Base-by-base conservation (phyloP, 2,329 filamentous ascomycete genomes). In the Colletotrichum scovillei region DNA sequence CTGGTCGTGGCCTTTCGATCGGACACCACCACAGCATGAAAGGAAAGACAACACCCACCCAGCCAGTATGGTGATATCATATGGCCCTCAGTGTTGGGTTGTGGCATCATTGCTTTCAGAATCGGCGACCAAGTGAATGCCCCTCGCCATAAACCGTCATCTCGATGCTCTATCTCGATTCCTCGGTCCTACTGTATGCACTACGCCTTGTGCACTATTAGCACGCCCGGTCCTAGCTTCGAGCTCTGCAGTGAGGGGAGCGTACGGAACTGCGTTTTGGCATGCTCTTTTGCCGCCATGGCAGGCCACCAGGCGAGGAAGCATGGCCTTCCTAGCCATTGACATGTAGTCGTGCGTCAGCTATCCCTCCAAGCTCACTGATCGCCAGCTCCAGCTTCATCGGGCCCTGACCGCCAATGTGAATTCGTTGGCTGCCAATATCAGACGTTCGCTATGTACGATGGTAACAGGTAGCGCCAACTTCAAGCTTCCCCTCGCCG, bases 401-500 rank as follows among this genome's bases (percentile, higher is more conserved):
- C 30, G 14, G 38, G 52, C 19, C 65, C 42, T 63, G 69, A 68
- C 65, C 65, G 65, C 58, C 53, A 46, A 57, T 42, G 42, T 30
- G n/a, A 12, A 46, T 55, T 58, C 30, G 49, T 52, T 58, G 19
- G 63, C n/a, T 52, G 30, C 46, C 58, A 58, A 30, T 55, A 69
- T 64, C 70, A 32, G 66, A 65, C 42, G 70, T 28, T 32, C 59
- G 38, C 28, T 24, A 9, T n/a, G 52, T 38, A 26, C 16, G 42
- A 32, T 46, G 63, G 24, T 38, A 35, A 14, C 42, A n/a, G 69
- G 38, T 16, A 22, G 30, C 59, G 35, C 60, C 35, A 69, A 53
- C 67, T 59, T 57, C 58, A 69, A 60, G 70, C 60, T 69, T 35
- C 55, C 49, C 53, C 59, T 59, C 56, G 52, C 64, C 22, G 28